Evolutionary conservation across 805 yeast genomes (phyloP).

Genomic region (Candida peoriensis): DNA sequence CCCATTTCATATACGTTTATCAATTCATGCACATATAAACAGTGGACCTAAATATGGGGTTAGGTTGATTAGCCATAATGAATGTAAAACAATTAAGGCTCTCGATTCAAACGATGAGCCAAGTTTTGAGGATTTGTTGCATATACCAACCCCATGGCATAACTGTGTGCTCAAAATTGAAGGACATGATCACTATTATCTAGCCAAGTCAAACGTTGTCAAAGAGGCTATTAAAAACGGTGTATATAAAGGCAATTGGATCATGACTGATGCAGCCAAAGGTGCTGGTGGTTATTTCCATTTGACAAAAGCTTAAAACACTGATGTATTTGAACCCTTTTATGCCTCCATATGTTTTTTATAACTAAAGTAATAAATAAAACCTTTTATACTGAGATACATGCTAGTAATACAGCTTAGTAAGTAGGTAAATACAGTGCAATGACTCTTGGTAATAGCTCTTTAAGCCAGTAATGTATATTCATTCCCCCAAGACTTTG

Average conservation of each 20-base stretch:
- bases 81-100: slow-evolving; percentile 43
- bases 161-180: slow-evolving; percentile 44
- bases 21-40: slow-evolving; percentile 58
- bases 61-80: slow-evolving; percentile 37
- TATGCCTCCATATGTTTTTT: no score
- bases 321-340: no score
- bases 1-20: slow-evolving; percentile 54
- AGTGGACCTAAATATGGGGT: slow-evolving; percentile 58
- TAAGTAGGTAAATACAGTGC: no score
- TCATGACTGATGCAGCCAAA: slow-evolving; percentile 23
- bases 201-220: slow-evolving; percentile 33
- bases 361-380: no score
- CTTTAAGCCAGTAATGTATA: no score
- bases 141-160: slow-evolving; percentile 68
- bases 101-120: slow-evolving; percentile 37
- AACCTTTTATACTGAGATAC: no score
- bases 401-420: no score
- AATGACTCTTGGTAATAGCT: no score
- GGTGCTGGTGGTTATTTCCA: slow-evolving; percentile 31
- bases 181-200: slow-evolving; percentile 27
- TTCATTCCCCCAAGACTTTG: no score
- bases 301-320: no score
- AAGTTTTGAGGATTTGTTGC: slow-evolving; percentile 45
- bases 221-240: slow-evolving; percentile 32
- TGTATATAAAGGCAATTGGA: slow-evolving; percentile 31